A percentile compares a stretch with the other conserved stretches of the same genome.
phyloP scores from a whole-genome alignment of 306 rosid genomes.

The Glycine soja region DNA sequence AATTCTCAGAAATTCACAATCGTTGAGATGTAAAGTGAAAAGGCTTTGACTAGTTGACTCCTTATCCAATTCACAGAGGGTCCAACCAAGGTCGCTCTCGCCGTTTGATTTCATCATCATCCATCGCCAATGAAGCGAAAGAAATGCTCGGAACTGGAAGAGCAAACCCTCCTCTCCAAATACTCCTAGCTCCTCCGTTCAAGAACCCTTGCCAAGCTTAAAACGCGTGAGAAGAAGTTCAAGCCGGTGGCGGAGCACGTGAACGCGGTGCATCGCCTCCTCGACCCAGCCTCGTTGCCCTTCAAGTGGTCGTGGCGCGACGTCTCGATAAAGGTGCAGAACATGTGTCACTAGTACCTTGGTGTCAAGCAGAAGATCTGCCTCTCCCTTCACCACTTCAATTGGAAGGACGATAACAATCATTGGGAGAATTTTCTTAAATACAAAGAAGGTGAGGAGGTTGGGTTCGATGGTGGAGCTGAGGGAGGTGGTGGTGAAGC shows the following conservation, averaged over 20 bases:
- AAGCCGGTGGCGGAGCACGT: slow-evolving; percentile 94
- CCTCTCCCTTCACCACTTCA: slow-evolving; percentile 66
- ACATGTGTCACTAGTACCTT: slow-evolving; percentile 96
- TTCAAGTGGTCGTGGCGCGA: slow-evolving; percentile 99
- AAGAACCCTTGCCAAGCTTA: slow-evolving; percentile 75
- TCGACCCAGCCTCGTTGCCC: slow-evolving; percentile 70
- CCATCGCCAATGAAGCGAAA: slow-evolving; percentile 94
- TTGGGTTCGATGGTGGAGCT: slow-evolving; percentile 60
- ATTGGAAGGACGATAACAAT: slow-evolving; percentile 87
- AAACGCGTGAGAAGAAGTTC: slow-evolving; percentile 96
- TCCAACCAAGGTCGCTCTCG: too few relatives aligned
- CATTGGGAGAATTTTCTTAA: slow-evolving; percentile 93
- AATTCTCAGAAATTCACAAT: too few relatives aligned
- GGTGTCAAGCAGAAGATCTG: slow-evolving; percentile 96
- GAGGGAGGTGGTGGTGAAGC: slow-evolving; percentile 70
- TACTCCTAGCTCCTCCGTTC: slow-evolving; percentile 74
- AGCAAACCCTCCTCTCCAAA: slow-evolving; percentile 74
- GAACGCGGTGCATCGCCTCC: slow-evolving; percentile 71
- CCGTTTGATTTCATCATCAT: too few relatives aligned
- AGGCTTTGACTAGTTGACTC: too few relatives aligned
- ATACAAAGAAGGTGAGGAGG: slow-evolving; percentile 67
- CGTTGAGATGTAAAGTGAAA: too few relatives aligned
- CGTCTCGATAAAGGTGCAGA: slow-evolving; percentile 95
- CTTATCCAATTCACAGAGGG: too few relatives aligned
- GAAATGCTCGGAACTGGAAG: slow-evolving; percentile 96